Evolutionary conservation across 345 rosid species (phyloP).

Genomic region (Dimocarpus longan): DNA sequence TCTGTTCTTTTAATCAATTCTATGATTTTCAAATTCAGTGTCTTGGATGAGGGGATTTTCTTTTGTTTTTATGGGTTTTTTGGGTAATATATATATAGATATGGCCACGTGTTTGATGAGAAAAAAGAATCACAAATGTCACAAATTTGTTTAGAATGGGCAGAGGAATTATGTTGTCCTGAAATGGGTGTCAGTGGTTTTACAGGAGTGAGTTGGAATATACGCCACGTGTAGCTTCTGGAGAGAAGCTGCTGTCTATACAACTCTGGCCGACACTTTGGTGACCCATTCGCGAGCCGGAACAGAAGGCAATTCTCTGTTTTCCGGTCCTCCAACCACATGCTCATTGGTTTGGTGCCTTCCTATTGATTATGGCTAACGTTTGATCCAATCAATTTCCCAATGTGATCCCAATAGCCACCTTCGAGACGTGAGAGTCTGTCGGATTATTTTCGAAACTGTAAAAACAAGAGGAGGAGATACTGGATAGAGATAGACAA

Average conservation of each 20-base stretch:
- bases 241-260: conserved; percentile 50
- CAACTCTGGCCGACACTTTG: conserved; percentile 78
- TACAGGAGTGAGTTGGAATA: conserved; percentile 31
- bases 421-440: too few species aligned
- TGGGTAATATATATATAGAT: background rate
- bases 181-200: conserved; percentile 1
- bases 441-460: too few species aligned
- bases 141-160: background rate
- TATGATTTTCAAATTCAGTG: too few species aligned
- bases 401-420: conserved; percentile 14
- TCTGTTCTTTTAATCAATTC: background rate
- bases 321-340: conserved; percentile 37
- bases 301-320: conserved; percentile 39
- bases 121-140: background rate
- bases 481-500: background rate
- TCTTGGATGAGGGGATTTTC: too few species aligned
- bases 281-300: conserved; percentile 44
- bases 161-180: conserved; percentile 11
- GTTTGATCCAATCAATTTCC: conserved; percentile 14
- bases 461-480: background rate
- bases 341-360: conserved; percentile 52
- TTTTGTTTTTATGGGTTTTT: conserved; percentile 15
- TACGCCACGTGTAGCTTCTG: conserved; percentile 45
- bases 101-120: conserved; percentile 10
- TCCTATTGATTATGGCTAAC: conserved; percentile 85